Base-by-base conservation (phyloP, 164 flowering plant genomes). In the Nymphaea colorata region DNA sequence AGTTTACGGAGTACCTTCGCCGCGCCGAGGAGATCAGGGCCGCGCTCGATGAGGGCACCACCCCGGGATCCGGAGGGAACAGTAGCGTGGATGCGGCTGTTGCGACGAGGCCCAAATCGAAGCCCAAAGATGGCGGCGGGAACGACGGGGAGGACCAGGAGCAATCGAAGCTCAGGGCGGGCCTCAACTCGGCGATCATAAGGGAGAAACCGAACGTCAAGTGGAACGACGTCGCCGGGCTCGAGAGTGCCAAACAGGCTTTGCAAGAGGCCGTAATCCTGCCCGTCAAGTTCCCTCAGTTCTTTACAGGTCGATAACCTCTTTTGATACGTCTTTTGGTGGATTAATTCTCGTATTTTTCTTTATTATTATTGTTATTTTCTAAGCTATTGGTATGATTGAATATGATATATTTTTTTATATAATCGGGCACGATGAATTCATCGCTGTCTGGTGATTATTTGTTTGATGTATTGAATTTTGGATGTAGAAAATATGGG, bases 21-120 rank as follows among this genome's bases (percentile, higher is more conserved):
- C 86, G 99, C 2, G 99, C 99, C 0, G 98, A 95, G 88, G 99
- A 95, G 91, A 95, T 95, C 69, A 79, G 98, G 3, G 88, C 90
- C 4, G 96, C 87, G 63, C 79, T 95, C 1, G 97, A 92, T 55
- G 99, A 90, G 25, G 67, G 70, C 43, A 95, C 95, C 3, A 16
- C 12, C 16, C 16, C 59, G 1, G 97, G 96, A 0, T 65, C 89
- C 0, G 98, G 94, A 0, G 90, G 97, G 0, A 81, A 81, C 3
- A 71, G 86, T 0, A 86, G 84, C 69, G 98, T 96, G 4, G 98
- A 86, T 67, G 91, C 88, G 2, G 98, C 98, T 0, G 89, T 87
- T 59, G 96, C 91, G 2, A 79, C 97, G 2, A 71, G 83, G 67
- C 87, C 97, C 0, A 91, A 91, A 82, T 80, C 84, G 14, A 94